Conservation (phyloP, 495 filamentous ascomycete species). For the Podospora bellae-mahoneyi region DNA sequence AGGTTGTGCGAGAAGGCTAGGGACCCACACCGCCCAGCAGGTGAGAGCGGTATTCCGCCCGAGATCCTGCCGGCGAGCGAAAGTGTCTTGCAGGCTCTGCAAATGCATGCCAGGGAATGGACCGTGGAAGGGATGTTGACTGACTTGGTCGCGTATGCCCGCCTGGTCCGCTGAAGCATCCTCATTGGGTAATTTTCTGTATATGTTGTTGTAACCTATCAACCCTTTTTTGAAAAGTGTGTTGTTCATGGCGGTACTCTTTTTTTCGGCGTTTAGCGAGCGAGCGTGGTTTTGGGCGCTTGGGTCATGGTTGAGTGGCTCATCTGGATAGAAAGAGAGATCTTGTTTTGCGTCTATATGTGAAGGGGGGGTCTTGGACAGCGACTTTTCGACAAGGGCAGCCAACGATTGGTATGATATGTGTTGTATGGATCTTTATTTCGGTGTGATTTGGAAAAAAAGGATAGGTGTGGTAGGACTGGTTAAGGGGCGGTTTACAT, state of each 20-base stretch:
- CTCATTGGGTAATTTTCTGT: neutral
- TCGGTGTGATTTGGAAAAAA: neutral
- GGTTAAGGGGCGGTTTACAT: neutral
- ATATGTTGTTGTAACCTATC: neutral
- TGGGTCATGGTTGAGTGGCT: neutral
- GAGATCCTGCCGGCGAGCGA: constrained; percentile 67
- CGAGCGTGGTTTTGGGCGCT: neutral
- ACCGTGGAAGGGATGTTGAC: constrained; percentile 60
- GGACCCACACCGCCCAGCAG: constrained; percentile 51
- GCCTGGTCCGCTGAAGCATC: constrained; percentile 48
- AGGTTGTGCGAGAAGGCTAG: constrained; percentile 69
- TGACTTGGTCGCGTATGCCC: constrained; percentile 69
- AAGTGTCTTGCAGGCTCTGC: constrained; percentile 63
- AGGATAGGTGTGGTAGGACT: neutral
- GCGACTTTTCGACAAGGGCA: neutral
- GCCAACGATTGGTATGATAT: neutral
- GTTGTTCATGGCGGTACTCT: constrained; percentile 1
- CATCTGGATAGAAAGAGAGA: neutral
- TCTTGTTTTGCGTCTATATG: neutral
- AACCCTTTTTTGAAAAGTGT: neutral
- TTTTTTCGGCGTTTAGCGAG: constrained; percentile 8
- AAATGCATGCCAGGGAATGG: constrained; percentile 54
- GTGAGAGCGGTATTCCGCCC: constrained; percentile 51
- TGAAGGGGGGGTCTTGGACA: neutral
- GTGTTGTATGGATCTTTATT: neutral